phyloP scores from a whole-genome alignment of 2,329 filamentous ascomycete genomes.

The Fusarium sp. region DNA sequence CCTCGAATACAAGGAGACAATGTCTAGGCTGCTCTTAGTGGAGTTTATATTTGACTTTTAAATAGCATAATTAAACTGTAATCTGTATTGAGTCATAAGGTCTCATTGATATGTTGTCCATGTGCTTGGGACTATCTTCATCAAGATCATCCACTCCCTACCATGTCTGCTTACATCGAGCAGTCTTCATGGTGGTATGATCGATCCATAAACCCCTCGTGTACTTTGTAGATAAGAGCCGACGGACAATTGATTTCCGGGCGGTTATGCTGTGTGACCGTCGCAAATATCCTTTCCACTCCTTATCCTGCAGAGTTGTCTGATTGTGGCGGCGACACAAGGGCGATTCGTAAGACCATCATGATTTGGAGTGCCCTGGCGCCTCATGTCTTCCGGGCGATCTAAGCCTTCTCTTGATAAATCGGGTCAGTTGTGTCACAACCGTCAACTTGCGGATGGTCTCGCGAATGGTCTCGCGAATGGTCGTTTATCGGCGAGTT shows the following conservation, averaged over 20 bases:
- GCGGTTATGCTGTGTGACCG: neutral
- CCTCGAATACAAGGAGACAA: too few species aligned
- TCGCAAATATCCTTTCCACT: constrained; percentile 12
- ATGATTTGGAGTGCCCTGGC: neutral
- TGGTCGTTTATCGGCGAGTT: neutral
- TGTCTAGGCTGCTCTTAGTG: too few species aligned
- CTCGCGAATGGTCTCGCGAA: neutral
- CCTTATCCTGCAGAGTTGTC: constrained; percentile 8
- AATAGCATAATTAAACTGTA: too few species aligned
- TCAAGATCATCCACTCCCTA: too few species aligned
- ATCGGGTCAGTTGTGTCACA: neutral
- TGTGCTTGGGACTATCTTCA: too few species aligned
- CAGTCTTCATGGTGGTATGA: too few species aligned
- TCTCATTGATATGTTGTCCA: too few species aligned
- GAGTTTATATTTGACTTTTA: too few species aligned
- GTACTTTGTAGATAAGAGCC: neutral
- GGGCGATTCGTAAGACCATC: neutral
- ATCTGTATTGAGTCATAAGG: too few species aligned
- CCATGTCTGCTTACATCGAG: too few species aligned
- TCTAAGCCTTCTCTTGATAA: neutral
- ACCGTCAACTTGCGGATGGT: neutral
- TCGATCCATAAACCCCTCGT: neutral
- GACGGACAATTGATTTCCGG: constrained; percentile 7
- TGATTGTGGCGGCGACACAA: constrained; percentile 8
- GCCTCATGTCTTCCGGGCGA: neutral